Base-by-base conservation (phyloP, 768 basidiomycete species). In the Boletus vermiculosoides region DNA sequence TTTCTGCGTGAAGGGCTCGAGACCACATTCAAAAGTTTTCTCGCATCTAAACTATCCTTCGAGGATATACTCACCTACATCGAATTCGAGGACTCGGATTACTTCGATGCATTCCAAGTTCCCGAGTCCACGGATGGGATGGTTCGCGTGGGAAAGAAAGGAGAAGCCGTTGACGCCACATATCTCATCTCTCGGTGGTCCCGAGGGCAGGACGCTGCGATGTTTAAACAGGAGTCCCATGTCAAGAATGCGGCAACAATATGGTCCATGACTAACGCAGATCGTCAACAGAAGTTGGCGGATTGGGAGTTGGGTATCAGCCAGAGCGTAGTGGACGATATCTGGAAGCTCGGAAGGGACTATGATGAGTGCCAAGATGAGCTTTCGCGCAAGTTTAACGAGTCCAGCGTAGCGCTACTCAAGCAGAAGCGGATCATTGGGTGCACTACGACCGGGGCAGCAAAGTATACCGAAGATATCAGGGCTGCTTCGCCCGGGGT, bases 401-500 rank as follows among this genome's bases (percentile, higher is more conserved):
- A 75, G 54, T 71, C 68, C 20, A 72, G 67, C 7, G 55, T 65
- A 0, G 67, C 62, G 1, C 58, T 79, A 9, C 64, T 87, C 16
- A 65, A 65, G 50, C 68, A 53, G 40, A 86, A 83, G 65, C 70
- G 82, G 4, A 79, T 88, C 50, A 83, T 88, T 12, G 87, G 79
- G 0, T 87, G 86, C 57, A 88, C 86, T 0, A 88, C 87, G 0
- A 87, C 86, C 0, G 86, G 77, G 1, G 87, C 87, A 0, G 87
- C 87, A 0, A 88, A 82, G 66, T 86, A 81, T 61, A 68, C 72
- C 0, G 69, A 76, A 1, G 72, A 72, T 18, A 78, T 88, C 28
- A 78, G 73, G 28, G 75, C 74, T 1, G 78, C 75, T 9, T 67
- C 70, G 2, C 82, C 85, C 0, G 74, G 77, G 10, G 77, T 88